Evolutionary conservation across 805 yeast genomes (phyloP).

Genomic region (Tetrapisispora taiwanensis): DNA sequence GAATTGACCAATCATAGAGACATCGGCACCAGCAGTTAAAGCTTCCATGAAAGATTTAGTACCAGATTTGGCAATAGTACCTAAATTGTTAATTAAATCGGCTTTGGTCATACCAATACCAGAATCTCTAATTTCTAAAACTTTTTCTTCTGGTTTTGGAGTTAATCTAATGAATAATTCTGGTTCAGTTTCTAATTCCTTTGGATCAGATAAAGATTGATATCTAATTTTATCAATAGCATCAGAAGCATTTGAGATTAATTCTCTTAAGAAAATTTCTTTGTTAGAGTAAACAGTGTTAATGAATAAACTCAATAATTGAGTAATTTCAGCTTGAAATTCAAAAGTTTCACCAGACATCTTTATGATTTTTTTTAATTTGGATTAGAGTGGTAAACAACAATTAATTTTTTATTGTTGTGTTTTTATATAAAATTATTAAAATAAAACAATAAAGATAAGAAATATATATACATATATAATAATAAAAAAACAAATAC

Average conservation of each 20-base stretch:
- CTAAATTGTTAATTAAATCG: conserved; percentile 96
- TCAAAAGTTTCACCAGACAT: conserved; percentile 77
- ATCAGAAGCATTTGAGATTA: conserved; percentile 98
- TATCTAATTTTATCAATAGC: conserved; percentile 97
- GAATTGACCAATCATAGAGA: conserved; percentile 99
- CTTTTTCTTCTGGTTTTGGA: conserved; percentile 89
- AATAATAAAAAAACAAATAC: no score
- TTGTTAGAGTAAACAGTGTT: conserved; percentile 99
- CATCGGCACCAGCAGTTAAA: conserved; percentile 98
- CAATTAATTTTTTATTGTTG: no score
- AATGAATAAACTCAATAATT: conserved; percentile 99
- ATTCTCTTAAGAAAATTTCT: conserved; percentile 97
- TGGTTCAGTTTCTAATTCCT: conserved; percentile 87
- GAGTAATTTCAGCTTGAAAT: conserved; percentile 99
- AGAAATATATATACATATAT: no score
- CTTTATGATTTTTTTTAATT: conserved; percentile 3
- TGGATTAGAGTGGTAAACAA: no score
- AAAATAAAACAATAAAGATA: no score
- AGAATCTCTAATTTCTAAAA: conserved; percentile 94
- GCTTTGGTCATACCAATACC: conserved; percentile 99
- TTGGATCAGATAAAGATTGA: conserved; percentile 87
- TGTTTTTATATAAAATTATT: no score
- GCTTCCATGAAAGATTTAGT: conserved; percentile 99
- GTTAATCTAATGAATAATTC: conserved; percentile 95
- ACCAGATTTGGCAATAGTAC: conserved; percentile 99